These are phyloP conservation scores for Fusarium sp. DNA, from an alignment of 2,329 filamentous ascomycete species.

Conservation along the genomic window DNA sequence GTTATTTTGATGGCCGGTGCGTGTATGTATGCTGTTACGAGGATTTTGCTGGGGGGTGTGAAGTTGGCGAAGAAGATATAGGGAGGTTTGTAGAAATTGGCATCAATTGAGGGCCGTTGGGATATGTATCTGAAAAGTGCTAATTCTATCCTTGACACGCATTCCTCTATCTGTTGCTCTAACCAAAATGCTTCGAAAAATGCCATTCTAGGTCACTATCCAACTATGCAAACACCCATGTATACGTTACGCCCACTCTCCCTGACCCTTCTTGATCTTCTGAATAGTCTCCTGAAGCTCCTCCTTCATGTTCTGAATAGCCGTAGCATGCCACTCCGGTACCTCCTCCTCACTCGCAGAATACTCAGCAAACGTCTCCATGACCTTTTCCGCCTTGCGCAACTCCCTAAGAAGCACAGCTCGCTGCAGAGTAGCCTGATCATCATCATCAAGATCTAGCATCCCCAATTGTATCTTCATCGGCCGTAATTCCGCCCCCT, in stretches of 20 bases:
- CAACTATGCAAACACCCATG: not conserved
- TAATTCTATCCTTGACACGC: not conserved
- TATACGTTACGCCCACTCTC: not conserved
- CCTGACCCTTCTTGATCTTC: conserved; percentile 16
- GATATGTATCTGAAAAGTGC: not conserved
- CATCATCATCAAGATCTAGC: conserved; percentile 25
- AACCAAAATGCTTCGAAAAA: not conserved
- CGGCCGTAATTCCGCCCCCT: not conserved
- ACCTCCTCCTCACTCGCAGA: not conserved
- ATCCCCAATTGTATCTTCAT: conserved; percentile 30
- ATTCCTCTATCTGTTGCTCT: not conserved
- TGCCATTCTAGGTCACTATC: not conserved
- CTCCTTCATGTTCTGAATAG: conserved; percentile 15
- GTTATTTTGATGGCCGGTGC: not conserved
- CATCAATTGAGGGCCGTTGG: not conserved
- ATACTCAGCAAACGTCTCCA: conserved; percentile 22
- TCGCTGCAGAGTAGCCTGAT: conserved; percentile 16
- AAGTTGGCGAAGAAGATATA: not conserved
- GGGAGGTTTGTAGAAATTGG: not conserved
- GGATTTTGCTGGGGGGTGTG: not conserved
- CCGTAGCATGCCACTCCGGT: conserved; percentile 13
- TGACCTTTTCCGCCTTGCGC: conserved; percentile 15
- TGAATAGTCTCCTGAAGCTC: conserved; percentile 20
- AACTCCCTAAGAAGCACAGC: conserved; percentile 16
- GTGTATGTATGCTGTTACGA: not conserved